Evolutionary conservation across 163 green algal species (phyloP).

Genomic region (Dunaliella salina): DNA sequence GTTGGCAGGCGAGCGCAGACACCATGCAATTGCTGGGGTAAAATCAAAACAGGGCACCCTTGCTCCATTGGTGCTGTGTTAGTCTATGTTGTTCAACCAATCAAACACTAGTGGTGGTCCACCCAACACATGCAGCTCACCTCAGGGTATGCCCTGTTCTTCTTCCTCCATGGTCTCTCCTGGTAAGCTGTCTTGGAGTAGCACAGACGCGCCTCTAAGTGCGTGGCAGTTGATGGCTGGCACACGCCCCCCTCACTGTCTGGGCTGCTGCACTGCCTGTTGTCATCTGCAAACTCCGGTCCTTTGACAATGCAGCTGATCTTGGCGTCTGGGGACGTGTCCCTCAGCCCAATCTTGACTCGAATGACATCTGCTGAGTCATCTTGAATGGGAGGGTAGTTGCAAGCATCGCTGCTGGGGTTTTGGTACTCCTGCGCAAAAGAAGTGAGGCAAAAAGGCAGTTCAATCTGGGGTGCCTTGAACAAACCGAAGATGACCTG

Average conservation of each 20-base stretch:
- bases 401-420: slow-evolving; percentile 11
- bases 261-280: background rate
- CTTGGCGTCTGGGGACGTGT: background rate
- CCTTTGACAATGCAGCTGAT: background rate
- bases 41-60: no score
- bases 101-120: no score
- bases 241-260: background rate
- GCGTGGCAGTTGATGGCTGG: background rate
- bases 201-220: slow-evolving; percentile 12
- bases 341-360: slow-evolving; percentile 36
- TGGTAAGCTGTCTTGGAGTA: slow-evolving; percentile 14
- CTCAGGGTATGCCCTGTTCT: slow-evolving; percentile 36
- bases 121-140: slow-evolving; percentile 14
- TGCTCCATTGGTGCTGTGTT: no score
- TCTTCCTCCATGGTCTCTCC: slow-evolving; percentile 35
- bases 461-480: no score
- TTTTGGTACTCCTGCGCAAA: background rate
- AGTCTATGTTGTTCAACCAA: no score
- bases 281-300: background rate
- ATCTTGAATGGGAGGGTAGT: slow-evolving; percentile 14
- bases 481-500: no score
- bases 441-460: no score
- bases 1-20: no score
- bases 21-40: no score
- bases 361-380: background rate